Base-by-base conservation (phyloP, 352 stramenopile species). In the Phytophthora litchii region DNA sequence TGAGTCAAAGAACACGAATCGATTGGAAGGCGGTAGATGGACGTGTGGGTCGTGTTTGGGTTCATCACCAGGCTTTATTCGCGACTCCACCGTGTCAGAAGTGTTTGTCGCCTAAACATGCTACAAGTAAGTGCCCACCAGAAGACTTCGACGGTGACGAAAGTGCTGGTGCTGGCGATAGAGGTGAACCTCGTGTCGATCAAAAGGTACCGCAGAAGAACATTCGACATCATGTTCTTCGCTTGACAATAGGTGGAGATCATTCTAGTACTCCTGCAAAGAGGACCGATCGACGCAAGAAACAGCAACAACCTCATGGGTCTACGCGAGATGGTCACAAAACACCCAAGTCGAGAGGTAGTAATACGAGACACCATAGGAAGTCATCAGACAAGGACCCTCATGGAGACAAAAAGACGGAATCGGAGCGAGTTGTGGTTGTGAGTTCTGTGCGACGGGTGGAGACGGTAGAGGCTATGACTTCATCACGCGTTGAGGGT, bases 21-120 rank as follows among this genome's bases (percentile, higher is more conserved):
- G 62, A 84, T 37, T 84, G 73, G 58, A 70, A 73, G 31, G 40
- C 67, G 3, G 27, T 45, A 5, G 66, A 74, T 54, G 52, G 68
- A 34, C 52, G 48, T 19, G 23, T 31, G 20, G 63, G 60, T 19
- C 36, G 45, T 10, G 66, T 84, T 32, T 84, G 75, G 75, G n/a
- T 84, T 57, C 72, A 82, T 66, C 75, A 84, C 36, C 64, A 78
- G 8, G 52, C 64, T 42, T 48, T 76, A 16, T 75, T 73, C 42
- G 35, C 65, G 16, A 77, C 70, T 21, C 64, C 64, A 34, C 68
- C 72, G 1, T 80, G 72, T 31, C 42, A 44, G 6, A 72, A 64
- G 53, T 80, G 67, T 49, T 37, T 80, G 31, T 76, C 67, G 32
- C 67, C 71, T 5, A 34, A 63, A 12, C 70, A 79, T 44, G 14